phyloP scores from a whole-genome alignment of 148 eudicot species.

The Cornus florida region DNA sequence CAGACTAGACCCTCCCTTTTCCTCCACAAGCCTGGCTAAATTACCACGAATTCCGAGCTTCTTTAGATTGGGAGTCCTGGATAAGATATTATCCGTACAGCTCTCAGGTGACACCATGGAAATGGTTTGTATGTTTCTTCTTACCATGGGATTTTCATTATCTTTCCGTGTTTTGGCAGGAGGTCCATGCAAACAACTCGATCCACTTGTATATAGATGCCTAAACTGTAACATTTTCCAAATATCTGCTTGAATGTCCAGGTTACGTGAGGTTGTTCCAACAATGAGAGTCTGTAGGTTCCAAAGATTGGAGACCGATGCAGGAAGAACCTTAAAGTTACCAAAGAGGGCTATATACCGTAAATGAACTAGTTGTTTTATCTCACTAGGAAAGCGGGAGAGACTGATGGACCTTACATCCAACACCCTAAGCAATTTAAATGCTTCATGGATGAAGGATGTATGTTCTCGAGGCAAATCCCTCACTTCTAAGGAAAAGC shows the following conservation, averaged over 20 bases:
- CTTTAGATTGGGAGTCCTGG: slow-evolving; percentile 21
- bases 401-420: slow-evolving; percentile 26
- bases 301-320: slow-evolving; percentile 25
- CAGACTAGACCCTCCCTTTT: slow-evolving; percentile 7
- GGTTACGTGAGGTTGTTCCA: slow-evolving; percentile 24
- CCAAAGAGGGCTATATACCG: slow-evolving; percentile 31
- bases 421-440: slow-evolving; percentile 36
- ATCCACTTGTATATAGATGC: slow-evolving; percentile 29
- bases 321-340: slow-evolving; percentile 26
- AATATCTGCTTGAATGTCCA: slow-evolving; percentile 32
- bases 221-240: slow-evolving; percentile 43
- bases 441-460: slow-evolving; percentile 27
- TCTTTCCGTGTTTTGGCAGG: slow-evolving; percentile 18
- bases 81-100: slow-evolving; percentile 24
- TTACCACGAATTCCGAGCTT: slow-evolving; percentile 28
- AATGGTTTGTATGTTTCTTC: slow-evolving; percentile 21
- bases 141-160: slow-evolving; percentile 7
- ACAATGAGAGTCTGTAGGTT: slow-evolving; percentile 39
- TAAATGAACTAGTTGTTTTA: slow-evolving; percentile 24
- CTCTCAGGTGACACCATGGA: slow-evolving; percentile 23
- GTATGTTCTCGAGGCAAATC: slow-evolving; percentile 8
- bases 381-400: slow-evolving; percentile 23
- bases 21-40: slow-evolving; percentile 1
- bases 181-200: slow-evolving; percentile 21
- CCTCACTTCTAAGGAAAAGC: slow-evolving; percentile 20